These are phyloP conservation scores for Eugenia klotzschiana DNA, from an alignment of 441 rosid genomes.

Conservation along the genomic window DNA sequence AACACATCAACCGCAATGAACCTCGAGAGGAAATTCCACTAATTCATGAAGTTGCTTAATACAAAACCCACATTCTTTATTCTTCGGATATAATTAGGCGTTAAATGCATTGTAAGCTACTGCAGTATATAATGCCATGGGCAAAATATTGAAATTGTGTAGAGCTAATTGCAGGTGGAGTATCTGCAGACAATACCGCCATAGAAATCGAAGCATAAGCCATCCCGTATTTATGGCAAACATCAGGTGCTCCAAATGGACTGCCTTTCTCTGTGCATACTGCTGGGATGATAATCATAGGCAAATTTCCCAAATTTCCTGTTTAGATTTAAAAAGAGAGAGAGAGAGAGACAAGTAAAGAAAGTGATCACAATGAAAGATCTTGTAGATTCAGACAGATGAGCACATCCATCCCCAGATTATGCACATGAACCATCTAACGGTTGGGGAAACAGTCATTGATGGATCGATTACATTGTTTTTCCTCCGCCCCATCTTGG, in stretches of 20 bases:
- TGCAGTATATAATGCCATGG: background rate
- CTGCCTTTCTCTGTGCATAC: slow-evolving; percentile 16
- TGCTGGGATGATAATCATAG: slow-evolving; percentile 21
- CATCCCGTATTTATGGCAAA: slow-evolving; percentile 9
- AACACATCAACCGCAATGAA: background rate
- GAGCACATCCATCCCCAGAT: background rate
- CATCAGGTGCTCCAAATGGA: slow-evolving; percentile 16
- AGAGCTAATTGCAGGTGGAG: background rate
- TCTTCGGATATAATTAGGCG: background rate
- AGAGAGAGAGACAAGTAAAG: background rate
- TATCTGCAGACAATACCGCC: slow-evolving; percentile 14
- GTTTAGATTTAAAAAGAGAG: background rate
- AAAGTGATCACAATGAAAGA: background rate
- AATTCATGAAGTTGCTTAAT: background rate
- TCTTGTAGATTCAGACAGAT: background rate
- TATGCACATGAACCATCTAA: background rate
- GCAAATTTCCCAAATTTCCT: slow-evolving; percentile 27
- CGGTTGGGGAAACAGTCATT: background rate
- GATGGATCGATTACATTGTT: background rate
- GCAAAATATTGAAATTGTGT: background rate
- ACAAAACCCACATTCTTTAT: background rate
- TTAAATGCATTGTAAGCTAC: background rate
- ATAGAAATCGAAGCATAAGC: slow-evolving; percentile 27
- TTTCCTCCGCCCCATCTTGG: background rate
- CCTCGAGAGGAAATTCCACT: background rate